Evolutionary conservation across 495 filamentous ascomycete genomes (phyloP).

Genomic region (Aspergillus ostianus): DNA sequence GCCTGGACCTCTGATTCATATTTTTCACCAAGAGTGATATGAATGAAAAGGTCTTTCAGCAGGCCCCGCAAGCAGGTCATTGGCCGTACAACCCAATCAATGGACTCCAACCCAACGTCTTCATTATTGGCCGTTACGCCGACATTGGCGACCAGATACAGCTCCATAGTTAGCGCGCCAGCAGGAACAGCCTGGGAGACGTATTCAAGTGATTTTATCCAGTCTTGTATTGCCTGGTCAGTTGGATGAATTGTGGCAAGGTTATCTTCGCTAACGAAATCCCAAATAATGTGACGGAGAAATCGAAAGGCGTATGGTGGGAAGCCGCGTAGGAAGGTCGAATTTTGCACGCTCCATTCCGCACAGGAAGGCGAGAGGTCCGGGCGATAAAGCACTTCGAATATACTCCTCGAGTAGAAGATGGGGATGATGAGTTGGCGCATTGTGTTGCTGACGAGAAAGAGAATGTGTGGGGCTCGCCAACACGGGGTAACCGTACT

Average conservation of each 20-base stretch:
- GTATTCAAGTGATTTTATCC: conserved; percentile 1
- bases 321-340: conserved; percentile 3
- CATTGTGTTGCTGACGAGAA: conserved; percentile 4
- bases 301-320: conserved; percentile 1
- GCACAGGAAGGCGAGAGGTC: background rate
- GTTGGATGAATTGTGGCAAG: no score
- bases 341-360: conserved; percentile 1
- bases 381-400: background rate
- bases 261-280: no score
- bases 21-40: background rate
- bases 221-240: background rate
- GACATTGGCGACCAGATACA: background rate
- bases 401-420: conserved; percentile 5
- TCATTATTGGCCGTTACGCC: background rate
- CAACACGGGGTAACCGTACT: conserved; percentile 5
- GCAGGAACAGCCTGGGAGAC: background rate
- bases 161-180: conserved; percentile 7
- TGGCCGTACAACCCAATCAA: conserved; percentile 2
- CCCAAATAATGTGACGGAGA: conserved; percentile 7
- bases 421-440: background rate
- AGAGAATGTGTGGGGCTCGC: background rate
- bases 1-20: background rate
- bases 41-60: conserved; percentile 7
- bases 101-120: background rate
- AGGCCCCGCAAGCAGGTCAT: background rate